These are phyloP conservation scores for Talaromyces sp. DNA, from an alignment of 2,329 filamentous ascomycete genomes.

Conservation along the genomic window DNA sequence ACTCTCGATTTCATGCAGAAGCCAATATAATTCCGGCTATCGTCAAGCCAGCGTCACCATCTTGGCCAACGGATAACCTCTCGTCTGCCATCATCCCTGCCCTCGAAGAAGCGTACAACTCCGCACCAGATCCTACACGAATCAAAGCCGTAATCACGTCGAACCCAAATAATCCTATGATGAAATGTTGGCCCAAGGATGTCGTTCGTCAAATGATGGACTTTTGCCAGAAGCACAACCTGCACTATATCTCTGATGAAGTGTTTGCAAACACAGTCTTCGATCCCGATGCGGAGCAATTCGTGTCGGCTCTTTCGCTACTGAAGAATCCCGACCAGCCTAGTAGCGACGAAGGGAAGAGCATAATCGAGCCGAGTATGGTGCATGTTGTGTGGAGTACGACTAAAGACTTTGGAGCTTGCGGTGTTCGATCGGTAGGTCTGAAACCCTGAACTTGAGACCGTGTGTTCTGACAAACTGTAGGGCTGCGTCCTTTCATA, in stretches of 20 bases:
- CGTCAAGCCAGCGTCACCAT: not conserved
- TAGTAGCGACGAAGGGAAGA: not conserved
- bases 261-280: slow-evolving; percentile 7
- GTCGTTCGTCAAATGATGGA: slow-evolving; percentile 2
- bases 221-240: slow-evolving; percentile 1
- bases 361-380: not conserved
- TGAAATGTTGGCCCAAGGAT: slow-evolving; percentile 1
- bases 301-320: slow-evolving; percentile 5
- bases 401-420: not conserved
- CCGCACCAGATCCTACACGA: not conserved
- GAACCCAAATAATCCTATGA: slow-evolving; percentile 5
- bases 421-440: not conserved
- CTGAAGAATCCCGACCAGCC: not conserved
- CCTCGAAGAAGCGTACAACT: not conserved
- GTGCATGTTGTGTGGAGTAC: not conserved
- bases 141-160: slow-evolving; percentile 5
- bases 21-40: not conserved
- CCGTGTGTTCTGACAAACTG: not conserved
- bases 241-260: slow-evolving; percentile 8
- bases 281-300: not conserved
- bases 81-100: slow-evolving; percentile 1
- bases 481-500: not conserved
- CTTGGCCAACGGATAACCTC: not conserved
- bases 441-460: not conserved
- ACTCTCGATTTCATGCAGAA: not conserved